Evolutionary conservation across 2,329 filamentous ascomycete species (phyloP), one percentile per base, ranked within the genome.

Genomic region (Botrytis porri): DNA sequence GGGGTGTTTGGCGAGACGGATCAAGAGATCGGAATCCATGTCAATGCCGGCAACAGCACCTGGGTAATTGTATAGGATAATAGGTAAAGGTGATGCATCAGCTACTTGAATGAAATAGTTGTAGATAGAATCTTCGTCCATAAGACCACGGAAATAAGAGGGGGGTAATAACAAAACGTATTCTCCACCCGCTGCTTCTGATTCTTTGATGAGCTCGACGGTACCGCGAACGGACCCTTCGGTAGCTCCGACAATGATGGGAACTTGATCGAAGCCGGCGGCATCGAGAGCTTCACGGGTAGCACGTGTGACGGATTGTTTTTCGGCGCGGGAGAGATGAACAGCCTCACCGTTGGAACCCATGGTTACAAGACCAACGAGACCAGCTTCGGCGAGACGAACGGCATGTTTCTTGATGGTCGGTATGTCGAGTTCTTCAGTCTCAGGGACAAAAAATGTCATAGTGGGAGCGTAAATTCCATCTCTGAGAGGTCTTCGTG

Each of bases 291-390:
- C 93, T 80, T 94, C 91, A 72, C 94, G 90, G 14, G 93, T 95
- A 70, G 93, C 92, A 79, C 86, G 86, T 29, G 92, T 95, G 76
- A 96, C 90, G 45, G 88, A 88, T 65, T 89, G 82, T 82, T 94
- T 94, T 83, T 97, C 94, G 75, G 91, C 88, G 62, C 89, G 88
- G 71, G 91, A 93, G 79, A 95, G 90, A 84, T 97, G 93, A 72
- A 94, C 92, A 37, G 94, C 93, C 84, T 97, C 94, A 74, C 94
- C 94, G 83, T 97, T 97, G 77, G 93, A 97, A 75, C 94, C 94
- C 91, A 96, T 94, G 77, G 91, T 92, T 61, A 96, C 92, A 39
- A 97, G 87, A 51, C 94, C 94, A 65, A 90, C 92, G 18, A 97
- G 88, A 14, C 94, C 94, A 73, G 89, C 92, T 80, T 90, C 86